These are phyloP conservation scores for Gastrolobium villosum DNA, from an alignment of 306 rosid genomes.

Conservation along the genomic window DNA sequence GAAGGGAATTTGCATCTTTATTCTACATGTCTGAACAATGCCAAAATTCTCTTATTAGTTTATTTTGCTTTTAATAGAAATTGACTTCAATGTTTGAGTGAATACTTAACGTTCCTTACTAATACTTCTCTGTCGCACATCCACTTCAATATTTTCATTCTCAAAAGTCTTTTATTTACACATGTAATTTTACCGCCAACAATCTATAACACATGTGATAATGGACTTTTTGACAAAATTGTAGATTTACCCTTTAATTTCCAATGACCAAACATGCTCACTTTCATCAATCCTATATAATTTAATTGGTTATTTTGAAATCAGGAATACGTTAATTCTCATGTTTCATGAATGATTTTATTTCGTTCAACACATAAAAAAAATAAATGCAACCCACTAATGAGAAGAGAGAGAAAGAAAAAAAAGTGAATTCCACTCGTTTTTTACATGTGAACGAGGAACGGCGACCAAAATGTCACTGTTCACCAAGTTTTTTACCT, in stretches of 20 bases:
- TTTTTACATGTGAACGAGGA: no score
- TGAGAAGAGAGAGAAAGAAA: no score
- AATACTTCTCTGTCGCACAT: background rate
- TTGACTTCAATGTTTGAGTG: constrained; percentile 8
- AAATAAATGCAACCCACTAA: no score
- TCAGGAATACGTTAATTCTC: no score
- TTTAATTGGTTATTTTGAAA: no score
- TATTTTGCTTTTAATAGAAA: background rate
- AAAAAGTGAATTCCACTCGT: no score
- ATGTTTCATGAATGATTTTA: no score
- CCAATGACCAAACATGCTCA: background rate
- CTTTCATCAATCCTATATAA: no score
- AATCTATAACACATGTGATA: background rate
- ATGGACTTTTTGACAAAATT: background rate
- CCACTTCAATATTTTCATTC: constrained; percentile 13
- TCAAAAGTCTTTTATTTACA: background rate
- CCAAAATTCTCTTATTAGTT: background rate
- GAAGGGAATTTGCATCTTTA: background rate
- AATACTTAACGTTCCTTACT: background rate
- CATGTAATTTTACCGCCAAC: constrained; percentile 7
- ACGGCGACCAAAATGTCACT: no score
- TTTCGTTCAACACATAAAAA: no score
- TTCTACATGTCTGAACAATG: constrained; percentile 4
- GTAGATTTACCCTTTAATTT: background rate
- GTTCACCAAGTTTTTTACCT: no score